phyloP scores from a whole-genome alignment of 164 flowering plant genomes.

The Vitis cinerea region DNA sequence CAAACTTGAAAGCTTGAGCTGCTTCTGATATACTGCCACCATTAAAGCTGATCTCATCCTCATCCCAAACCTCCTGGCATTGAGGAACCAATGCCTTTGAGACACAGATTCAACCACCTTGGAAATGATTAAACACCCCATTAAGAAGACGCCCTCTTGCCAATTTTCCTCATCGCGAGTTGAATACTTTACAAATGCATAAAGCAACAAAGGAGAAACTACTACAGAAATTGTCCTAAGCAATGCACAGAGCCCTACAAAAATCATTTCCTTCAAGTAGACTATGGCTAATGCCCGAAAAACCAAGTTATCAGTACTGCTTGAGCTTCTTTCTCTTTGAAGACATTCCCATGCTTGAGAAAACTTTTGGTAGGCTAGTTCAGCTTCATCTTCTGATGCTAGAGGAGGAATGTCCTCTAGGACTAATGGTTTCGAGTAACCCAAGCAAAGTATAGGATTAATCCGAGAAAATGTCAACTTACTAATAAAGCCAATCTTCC shows the following conservation, averaged over 20 bases:
- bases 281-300: slow-evolving; percentile 47
- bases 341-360: slow-evolving; percentile 39
- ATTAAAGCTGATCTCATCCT: slow-evolving; percentile 79
- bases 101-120: slow-evolving; percentile 70
- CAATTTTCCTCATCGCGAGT: slow-evolving; percentile 23
- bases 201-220: slow-evolving; percentile 61
- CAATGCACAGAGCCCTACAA: slow-evolving; percentile 52
- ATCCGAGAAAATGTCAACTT: slow-evolving; percentile 74
- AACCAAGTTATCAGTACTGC: slow-evolving; percentile 28
- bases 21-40: slow-evolving; percentile 67
- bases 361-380: slow-evolving; percentile 47
- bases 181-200: slow-evolving; percentile 56
- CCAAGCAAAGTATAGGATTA: slow-evolving; percentile 57
- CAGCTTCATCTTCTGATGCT: slow-evolving; percentile 60
- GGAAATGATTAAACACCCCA: slow-evolving; percentile 48
- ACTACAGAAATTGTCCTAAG: slow-evolving; percentile 46
- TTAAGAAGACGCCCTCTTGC: slow-evolving; percentile 39
- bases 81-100: slow-evolving; percentile 66
- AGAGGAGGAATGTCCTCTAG: slow-evolving; percentile 70
- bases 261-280: slow-evolving; percentile 50
- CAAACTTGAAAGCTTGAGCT: slow-evolving; percentile 65
- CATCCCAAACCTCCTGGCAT: slow-evolving; percentile 67
- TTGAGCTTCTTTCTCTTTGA: slow-evolving; percentile 17
- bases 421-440: slow-evolving; percentile 51
- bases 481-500: slow-evolving; percentile 38